These are phyloP conservation scores for Abelmoschus esculentus DNA, from an alignment of 345 rosid species.

Conservation along the genomic window DNA sequence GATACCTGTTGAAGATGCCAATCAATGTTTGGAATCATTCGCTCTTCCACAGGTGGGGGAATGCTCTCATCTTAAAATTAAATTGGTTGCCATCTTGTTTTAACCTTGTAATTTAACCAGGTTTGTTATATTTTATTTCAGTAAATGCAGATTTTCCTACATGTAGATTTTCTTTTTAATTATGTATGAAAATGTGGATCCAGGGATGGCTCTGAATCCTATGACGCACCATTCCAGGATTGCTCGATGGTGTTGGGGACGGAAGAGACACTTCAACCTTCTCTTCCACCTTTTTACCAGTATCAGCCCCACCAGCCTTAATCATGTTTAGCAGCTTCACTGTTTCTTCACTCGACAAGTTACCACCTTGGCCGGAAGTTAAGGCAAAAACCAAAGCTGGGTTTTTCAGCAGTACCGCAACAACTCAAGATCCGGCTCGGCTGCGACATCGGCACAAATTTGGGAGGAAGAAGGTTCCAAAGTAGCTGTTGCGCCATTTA, in stretches of 20 bases:
- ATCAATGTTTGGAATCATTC: background rate
- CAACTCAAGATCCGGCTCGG: conserved; percentile 87
- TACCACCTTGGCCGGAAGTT: conserved; percentile 73
- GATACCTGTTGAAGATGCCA: background rate
- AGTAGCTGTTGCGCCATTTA: conserved; percentile 23
- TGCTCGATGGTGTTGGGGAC: conserved; percentile 82
- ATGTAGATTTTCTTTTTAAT: background rate
- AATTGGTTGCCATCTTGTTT: background rate
- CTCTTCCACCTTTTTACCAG: conserved; percentile 40
- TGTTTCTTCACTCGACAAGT: conserved; percentile 54
- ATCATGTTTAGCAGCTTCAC: conserved; percentile 78
- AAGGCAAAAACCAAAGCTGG: conserved; percentile 86
- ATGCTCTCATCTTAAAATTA: background rate
- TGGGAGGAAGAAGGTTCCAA: conserved; percentile 34
- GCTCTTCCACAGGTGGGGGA: background rate
- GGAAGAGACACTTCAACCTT: conserved; percentile 88
- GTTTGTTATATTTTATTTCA: background rate
- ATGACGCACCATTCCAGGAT: conserved; percentile 92
- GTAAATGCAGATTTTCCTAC: background rate
- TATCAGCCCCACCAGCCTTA: conserved; percentile 45
- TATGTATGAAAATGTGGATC: conserved; percentile 3
- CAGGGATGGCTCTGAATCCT: conserved; percentile 21
- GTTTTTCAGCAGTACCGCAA: conserved; percentile 88
- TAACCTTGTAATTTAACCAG: background rate
- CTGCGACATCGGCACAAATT: conserved; percentile 14